A percentile compares a stretch with the other conserved stretches of the same genome.
Conservation (phyloP, 305 asterid species). For the Striga hermonthica region DNA sequence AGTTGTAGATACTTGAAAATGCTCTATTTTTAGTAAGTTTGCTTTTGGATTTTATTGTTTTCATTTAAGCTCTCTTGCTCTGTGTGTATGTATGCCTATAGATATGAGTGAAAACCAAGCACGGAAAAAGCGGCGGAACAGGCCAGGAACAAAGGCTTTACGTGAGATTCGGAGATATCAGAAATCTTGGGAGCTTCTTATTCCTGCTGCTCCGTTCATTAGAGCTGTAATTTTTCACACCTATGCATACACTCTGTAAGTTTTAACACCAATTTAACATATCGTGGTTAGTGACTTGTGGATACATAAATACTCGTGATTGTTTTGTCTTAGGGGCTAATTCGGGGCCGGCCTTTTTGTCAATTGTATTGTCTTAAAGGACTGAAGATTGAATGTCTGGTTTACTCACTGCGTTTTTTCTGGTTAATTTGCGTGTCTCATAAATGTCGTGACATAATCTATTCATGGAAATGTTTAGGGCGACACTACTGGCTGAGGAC, state of each 20-base stretch:
- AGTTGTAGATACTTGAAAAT: not conserved
- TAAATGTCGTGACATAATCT: no score
- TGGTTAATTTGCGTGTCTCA: no score
- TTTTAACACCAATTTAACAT: not conserved
- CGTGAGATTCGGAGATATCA: slow-evolving; percentile 53
- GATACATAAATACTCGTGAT: not conserved
- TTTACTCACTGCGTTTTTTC: no score
- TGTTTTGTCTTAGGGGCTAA: not conserved
- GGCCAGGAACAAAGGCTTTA: slow-evolving; percentile 28
- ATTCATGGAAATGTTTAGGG: no score
- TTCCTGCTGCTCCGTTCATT: slow-evolving; percentile 75
- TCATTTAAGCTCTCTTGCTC: not conserved
- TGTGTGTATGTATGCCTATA: slow-evolving; percentile 6
- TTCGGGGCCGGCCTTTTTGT: no score
- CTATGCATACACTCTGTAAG: not conserved
- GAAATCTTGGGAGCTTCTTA: slow-evolving; percentile 50
- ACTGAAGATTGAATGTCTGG: no score
- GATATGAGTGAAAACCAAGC: slow-evolving; percentile 26
- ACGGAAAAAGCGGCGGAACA: slow-evolving; percentile 41
- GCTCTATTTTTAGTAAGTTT: slow-evolving; percentile 23
- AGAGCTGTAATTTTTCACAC: slow-evolving; percentile 43
- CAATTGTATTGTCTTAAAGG: no score
- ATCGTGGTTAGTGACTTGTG: not conserved
- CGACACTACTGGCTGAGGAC: no score
- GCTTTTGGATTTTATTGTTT: slow-evolving; percentile 1